Base-by-base conservation (phyloP, 2,329 filamentous ascomycete genomes). In the Paramyrothecium roridum region DNA sequence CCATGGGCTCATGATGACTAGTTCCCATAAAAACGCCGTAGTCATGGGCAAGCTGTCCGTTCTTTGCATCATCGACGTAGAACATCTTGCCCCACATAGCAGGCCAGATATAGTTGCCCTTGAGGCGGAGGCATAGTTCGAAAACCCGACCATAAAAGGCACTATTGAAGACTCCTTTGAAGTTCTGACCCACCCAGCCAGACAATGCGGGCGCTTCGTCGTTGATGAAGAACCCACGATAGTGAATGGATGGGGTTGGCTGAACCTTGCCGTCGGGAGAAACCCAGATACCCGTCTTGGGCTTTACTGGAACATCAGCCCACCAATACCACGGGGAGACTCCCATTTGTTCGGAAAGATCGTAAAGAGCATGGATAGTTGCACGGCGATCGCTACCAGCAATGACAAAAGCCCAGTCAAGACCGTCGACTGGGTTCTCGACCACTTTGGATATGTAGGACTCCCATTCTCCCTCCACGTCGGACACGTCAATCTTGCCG, bases 101-200 rank as follows among this genome's bases (percentile, higher is more conserved):
- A 0, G 88, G 89, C 88, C 89, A 91, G 52, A 91, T 74, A 63
- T 90, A 91, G 68, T 91, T 91, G n/a, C 88, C 88, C 40, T 84
- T 80, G 23, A 89, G 76, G 8, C 89, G 80, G 7, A 91, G 80
- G 1, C 91, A 72, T 1, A 91, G 75, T 71, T 91, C 89, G 58
- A 89, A 90, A 19, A 91, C 82, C 20, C 82, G 80, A 3, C 79
- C 73, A 69, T 91, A 90, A 8, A 88, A 88, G 1, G 88, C 79
- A 22, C 78, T 77, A 16, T 74, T 73, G 65, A 88, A 88, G 60
- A 88, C 85, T 6, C 81, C 77, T 1, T 77, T 72, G 54, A 80
- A 77, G 49, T 65, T 65, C 60, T 51, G 30, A 2, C n/a, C 65
- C 16, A 74, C 77, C 80, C 82, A 87, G 12, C 80, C 56, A 68